Conservation (phyloP, 352 stramenopile genomes). For the Phytophthora palmivora region DNA sequence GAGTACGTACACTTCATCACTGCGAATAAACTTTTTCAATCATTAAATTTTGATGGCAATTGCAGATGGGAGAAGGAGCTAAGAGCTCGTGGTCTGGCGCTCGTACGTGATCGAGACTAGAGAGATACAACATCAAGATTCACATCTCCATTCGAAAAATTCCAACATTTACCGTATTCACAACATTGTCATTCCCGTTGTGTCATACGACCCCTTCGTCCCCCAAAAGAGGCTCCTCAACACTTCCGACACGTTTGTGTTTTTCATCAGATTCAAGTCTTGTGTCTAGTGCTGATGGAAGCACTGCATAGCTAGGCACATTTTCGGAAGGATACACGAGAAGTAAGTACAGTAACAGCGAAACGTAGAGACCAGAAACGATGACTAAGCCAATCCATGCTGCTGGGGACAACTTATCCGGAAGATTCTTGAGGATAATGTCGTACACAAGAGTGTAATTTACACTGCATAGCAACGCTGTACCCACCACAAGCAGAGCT, state of each 20-base stretch:
- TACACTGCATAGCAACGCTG: constrained; percentile 58
- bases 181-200: too few species aligned
- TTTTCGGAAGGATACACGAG: constrained; percentile 54
- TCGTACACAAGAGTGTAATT: constrained; percentile 73
- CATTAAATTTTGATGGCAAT: background rate
- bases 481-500: constrained; percentile 47
- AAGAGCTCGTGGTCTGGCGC: constrained; percentile 68
- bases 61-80: constrained; percentile 77
- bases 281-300: background rate
- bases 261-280: background rate
- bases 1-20: constrained; percentile 40
- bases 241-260: constrained; percentile 12
- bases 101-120: constrained; percentile 74
- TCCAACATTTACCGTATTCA: constrained; percentile 1
- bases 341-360: constrained; percentile 63
- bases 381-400: constrained; percentile 22
- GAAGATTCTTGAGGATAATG: constrained; percentile 50
- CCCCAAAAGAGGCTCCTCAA: constrained; percentile 22
- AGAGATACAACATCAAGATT: background rate
- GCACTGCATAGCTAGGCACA: constrained; percentile 4
- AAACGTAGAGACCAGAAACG: constrained; percentile 41
- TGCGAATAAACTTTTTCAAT: background rate
- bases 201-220: constrained; percentile 19
- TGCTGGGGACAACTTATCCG: constrained; percentile 34
- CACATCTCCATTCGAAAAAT: constrained; percentile 1